Evolutionary conservation across 208 protist genomes (phyloP).

Genomic region (Crithidia acanthocephali): DNA sequence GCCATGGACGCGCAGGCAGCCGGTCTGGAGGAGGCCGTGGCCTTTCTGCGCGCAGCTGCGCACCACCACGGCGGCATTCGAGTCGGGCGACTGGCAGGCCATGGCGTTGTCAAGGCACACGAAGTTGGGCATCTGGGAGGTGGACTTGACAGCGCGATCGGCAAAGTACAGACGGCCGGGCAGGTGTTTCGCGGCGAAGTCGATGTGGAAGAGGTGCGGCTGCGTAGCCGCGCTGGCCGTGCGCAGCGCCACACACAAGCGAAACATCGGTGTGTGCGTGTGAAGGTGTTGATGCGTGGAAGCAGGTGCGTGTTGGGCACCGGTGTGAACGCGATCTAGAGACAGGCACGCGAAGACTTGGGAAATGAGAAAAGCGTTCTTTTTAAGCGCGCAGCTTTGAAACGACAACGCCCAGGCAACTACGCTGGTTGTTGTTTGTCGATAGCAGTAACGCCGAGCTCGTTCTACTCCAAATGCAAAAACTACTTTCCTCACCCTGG

Average conservation of each 20-base stretch:
- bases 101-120: constrained; percentile 59
- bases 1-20: constrained; percentile 51
- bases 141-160: constrained; percentile 80
- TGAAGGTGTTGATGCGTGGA: no score
- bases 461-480: not conserved
- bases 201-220: constrained; percentile 27
- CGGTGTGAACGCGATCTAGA: no score
- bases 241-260: constrained; percentile 19
- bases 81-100: constrained; percentile 38
- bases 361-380: not conserved
- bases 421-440: not conserved
- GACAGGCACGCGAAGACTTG: no score
- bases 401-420: not conserved
- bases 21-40: constrained; percentile 17
- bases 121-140: constrained; percentile 46
- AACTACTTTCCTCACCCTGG: not conserved
- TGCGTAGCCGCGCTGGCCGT: constrained; percentile 6
- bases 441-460: not conserved
- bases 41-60: constrained; percentile 23
- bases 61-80: constrained; percentile 45
- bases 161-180: constrained; percentile 60
- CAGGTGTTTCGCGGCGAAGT: constrained; percentile 23
- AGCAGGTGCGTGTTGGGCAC: no score
- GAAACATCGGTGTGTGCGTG: constrained; percentile 13
- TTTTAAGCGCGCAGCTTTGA: not conserved